Conservation (phyloP, 768 basidiomycete genomes). For the Sistotremastrum niveocremeum region DNA sequence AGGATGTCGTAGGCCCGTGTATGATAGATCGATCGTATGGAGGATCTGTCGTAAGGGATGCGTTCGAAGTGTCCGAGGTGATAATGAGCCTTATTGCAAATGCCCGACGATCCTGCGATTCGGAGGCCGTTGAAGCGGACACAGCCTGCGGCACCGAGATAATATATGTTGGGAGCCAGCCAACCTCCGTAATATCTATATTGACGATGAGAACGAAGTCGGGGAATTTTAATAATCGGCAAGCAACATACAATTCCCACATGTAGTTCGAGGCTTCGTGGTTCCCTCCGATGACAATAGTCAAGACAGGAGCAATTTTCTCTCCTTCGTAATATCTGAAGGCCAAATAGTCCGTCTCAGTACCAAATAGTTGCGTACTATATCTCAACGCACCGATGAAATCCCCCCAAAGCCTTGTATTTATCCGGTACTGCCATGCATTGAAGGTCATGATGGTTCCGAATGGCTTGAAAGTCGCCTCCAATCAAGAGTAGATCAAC, state of each 20-base stretch:
- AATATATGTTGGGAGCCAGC: conserved; percentile 37
- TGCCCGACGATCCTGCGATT: conserved; percentile 32
- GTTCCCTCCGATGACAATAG: conserved; percentile 37
- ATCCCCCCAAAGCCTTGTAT: conserved; percentile 29
- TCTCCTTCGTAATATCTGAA: conserved; percentile 28
- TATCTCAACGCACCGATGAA: conserved; percentile 19
- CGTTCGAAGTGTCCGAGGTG: conserved; percentile 28
- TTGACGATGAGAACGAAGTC: not conserved
- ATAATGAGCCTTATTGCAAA: conserved; percentile 31
- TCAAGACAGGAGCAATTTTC: conserved; percentile 26
- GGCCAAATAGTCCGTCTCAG: not conserved
- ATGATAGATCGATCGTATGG: conserved; percentile 32
- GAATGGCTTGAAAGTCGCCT: conserved; percentile 36
- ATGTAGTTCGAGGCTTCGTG: conserved; percentile 38
- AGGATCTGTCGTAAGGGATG: conserved; percentile 28
- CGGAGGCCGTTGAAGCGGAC: conserved; percentile 31
- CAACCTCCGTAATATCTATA: conserved; percentile 33
- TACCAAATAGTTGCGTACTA: not conserved
- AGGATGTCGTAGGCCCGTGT: conserved; percentile 30
- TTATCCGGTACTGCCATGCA: conserved; percentile 34
- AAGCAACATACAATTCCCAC: conserved; percentile 30
- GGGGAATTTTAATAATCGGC: not conserved
- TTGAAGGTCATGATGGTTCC: conserved; percentile 28
- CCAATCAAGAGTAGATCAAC: conserved; percentile 33
- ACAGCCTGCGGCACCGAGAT: conserved; percentile 30